Evolutionary conservation across 331 rosid species (phyloP).

Genomic region (Dryas integrifolia): DNA sequence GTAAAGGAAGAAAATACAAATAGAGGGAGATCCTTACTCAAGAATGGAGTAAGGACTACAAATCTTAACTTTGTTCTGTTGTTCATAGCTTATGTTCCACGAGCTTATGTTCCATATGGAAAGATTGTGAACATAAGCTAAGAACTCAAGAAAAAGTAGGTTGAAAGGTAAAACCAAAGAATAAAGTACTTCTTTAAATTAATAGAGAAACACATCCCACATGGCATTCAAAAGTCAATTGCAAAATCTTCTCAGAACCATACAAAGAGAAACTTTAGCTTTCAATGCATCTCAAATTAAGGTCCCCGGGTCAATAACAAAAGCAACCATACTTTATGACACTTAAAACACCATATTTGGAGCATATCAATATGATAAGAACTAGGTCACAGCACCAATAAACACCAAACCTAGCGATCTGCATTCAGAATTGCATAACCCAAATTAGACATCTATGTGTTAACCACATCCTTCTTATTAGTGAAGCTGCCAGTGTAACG

Average conservation of each 20-base stretch:
- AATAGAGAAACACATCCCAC: background rate
- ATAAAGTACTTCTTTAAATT: too few species aligned
- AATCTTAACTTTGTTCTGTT: background rate
- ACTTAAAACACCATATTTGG: background rate
- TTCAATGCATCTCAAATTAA: background rate
- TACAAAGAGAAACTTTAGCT: background rate
- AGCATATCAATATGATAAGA: background rate
- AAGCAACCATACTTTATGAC: background rate
- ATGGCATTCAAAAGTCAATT: background rate
- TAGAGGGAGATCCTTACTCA: background rate
- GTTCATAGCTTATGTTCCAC: background rate
- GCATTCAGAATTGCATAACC: background rate
- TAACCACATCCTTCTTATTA: background rate
- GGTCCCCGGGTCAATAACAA: background rate
- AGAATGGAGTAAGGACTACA: background rate
- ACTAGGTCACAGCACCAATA: background rate
- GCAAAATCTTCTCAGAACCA: background rate
- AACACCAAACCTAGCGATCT: background rate
- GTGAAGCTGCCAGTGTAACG: background rate
- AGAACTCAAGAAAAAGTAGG: background rate
- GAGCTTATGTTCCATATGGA: background rate
- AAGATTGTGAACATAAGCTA: slow-evolving; percentile 6
- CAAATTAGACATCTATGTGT: background rate
- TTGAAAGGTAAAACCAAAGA: background rate
- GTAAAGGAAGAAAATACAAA: background rate